A percentile compares a stretch with the other conserved stretches of the same genome.
These are phyloP conservation scores for Plasmodium malariae DNA, from an alignment of 169 alveolate genomes.

Conservation along the genomic window DNA sequence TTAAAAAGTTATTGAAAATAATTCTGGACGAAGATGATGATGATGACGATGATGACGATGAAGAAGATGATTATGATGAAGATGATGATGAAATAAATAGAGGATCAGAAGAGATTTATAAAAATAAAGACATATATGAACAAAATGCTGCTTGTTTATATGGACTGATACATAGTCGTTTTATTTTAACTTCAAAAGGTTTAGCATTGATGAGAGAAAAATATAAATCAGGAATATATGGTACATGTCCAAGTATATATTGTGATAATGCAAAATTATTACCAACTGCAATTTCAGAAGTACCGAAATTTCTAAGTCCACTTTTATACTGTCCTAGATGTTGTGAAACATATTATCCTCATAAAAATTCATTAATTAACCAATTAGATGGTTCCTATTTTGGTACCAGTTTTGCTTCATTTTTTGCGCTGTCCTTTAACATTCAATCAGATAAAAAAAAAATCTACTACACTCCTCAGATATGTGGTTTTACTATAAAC, in stretches of 20 bases:
- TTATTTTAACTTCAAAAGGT: slow-evolving; percentile 92
- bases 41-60: slow-evolving; percentile 87
- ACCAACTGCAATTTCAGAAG: slow-evolving; percentile 94
- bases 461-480: slow-evolving; percentile 64
- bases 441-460: slow-evolving; percentile 59
- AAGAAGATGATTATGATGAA: slow-evolving; percentile 82
- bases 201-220: slow-evolving; percentile 92
- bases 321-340: slow-evolving; percentile 95
- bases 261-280: slow-evolving; percentile 91
- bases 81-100: slow-evolving; percentile 79
- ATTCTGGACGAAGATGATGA: slow-evolving; percentile 90
- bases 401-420: slow-evolving; percentile 94
- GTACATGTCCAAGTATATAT: slow-evolving; percentile 91
- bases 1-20: slow-evolving; percentile 90
- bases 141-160: slow-evolving; percentile 91
- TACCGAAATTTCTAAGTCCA: slow-evolving; percentile 90
- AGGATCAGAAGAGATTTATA: slow-evolving; percentile 78
- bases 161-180: slow-evolving; percentile 94
- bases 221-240: slow-evolving; percentile 89
- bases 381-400: slow-evolving; percentile 94
- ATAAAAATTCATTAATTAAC: slow-evolving; percentile 84
- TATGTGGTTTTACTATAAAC: slow-evolving; percentile 62
- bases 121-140: slow-evolving; percentile 85
- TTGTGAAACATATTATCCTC: slow-evolving; percentile 89
- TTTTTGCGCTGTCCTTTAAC: slow-evolving; percentile 82